Evolutionary conservation across 2,329 filamentous ascomycete species (phyloP).

Genomic region (Chaetothyriales sp.): DNA sequence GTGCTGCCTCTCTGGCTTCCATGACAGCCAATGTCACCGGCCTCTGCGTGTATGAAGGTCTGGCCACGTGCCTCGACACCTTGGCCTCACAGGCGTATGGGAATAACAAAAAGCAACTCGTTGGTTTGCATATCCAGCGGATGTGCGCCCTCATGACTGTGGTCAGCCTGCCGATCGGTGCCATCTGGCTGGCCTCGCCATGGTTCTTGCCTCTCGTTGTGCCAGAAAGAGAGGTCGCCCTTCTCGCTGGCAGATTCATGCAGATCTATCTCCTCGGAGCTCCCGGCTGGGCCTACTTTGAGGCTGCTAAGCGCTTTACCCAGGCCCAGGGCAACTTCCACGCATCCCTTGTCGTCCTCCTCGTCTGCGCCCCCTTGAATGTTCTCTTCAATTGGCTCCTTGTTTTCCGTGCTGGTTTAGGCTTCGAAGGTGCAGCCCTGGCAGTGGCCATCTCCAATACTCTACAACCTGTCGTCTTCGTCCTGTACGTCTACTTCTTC

Average conservation of each 20-base stretch:
- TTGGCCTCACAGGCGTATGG: conserved; percentile 77
- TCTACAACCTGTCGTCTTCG: conserved; percentile 48
- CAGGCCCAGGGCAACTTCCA: conserved; percentile 64
- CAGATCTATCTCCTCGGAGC: conserved; percentile 50
- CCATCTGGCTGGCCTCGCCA: conserved; percentile 49
- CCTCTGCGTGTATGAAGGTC: conserved; percentile 55
- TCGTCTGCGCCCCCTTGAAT: conserved; percentile 61
- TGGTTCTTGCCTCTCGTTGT: conserved; percentile 44
- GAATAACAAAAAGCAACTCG: conserved; percentile 64
- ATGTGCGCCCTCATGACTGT: conserved; percentile 56
- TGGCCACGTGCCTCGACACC: conserved; percentile 73
- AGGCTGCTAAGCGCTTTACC: conserved; percentile 58
- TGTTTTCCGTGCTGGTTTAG: conserved; percentile 46
- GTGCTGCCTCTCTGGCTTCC: conserved; percentile 44
- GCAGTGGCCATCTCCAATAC: conserved; percentile 54
- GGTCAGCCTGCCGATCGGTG: conserved; percentile 49
- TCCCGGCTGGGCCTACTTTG: conserved; percentile 56
- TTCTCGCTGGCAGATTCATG: conserved; percentile 53
- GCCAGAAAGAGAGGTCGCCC: conserved; percentile 48
- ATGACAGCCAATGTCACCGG: conserved; percentile 61
- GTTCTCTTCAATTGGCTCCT: conserved; percentile 56
- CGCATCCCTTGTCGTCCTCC: conserved; percentile 59
- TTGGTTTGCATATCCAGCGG: conserved; percentile 58
- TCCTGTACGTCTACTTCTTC: conserved; percentile 50
- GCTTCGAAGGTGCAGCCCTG: conserved; percentile 57